A percentile compares a stretch with the other conserved stretches of the same genome.
phyloP scores from a whole-genome alignment of 2,329 filamentous ascomycete genomes.

The Cladophialophora exuberans region DNA sequence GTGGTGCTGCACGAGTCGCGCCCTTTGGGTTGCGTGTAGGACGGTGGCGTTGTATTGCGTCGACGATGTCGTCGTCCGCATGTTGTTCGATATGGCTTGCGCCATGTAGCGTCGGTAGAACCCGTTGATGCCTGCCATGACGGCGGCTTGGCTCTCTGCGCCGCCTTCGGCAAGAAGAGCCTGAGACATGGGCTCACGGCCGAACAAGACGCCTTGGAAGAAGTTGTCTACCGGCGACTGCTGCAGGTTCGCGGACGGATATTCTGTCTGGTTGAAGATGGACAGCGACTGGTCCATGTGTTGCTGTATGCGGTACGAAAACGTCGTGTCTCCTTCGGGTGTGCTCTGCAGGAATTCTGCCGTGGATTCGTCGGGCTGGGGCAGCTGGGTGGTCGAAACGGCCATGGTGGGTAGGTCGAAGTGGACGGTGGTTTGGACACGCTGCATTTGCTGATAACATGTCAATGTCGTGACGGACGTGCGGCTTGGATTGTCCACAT shows the following conservation, averaged over 20 bases:
- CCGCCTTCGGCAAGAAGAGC: background rate
- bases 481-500: background rate
- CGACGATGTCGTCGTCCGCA: too few species aligned
- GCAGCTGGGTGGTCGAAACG: slow-evolving; percentile 5
- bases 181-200: slow-evolving; percentile 7
- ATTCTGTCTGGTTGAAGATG: slow-evolving; percentile 27
- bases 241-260: background rate
- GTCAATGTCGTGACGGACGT: slow-evolving; percentile 10
- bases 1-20: slow-evolving; percentile 19
- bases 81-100: slow-evolving; percentile 28
- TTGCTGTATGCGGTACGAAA: slow-evolving; percentile 20
- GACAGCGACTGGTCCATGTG: slow-evolving; percentile 24
- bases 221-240: slow-evolving; percentile 23
- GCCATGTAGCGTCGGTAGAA: slow-evolving; percentile 34
- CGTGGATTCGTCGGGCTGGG: slow-evolving; percentile 15
- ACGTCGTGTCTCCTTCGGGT: slow-evolving; percentile 13
- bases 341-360: slow-evolving; percentile 11
- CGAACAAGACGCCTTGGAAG: slow-evolving; percentile 31
- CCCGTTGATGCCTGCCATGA: slow-evolving; percentile 7
- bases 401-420: slow-evolving; percentile 5
- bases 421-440: slow-evolving; percentile 7
- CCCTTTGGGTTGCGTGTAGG: background rate
- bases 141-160: background rate
- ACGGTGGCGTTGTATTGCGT: too few species aligned
- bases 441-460: slow-evolving; percentile 29